Conservation (phyloP, 2,329 filamentous ascomycete genomes). For the Cercospora janseana region DNA sequence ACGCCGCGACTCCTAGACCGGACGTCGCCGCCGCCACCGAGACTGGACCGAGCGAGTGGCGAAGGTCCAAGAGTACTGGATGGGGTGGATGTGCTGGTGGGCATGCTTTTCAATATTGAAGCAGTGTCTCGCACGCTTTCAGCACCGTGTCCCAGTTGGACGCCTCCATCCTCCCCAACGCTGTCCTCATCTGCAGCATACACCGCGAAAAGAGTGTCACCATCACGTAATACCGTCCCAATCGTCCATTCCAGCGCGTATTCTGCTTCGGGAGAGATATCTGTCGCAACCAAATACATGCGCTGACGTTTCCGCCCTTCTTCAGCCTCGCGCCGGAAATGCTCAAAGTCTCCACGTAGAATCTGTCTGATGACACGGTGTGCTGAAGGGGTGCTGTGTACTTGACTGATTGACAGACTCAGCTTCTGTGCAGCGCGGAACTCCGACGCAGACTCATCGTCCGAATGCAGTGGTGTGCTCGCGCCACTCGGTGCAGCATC, state of each 20-base stretch:
- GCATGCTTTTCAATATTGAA: slow-evolving; percentile 65
- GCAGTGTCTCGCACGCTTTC: slow-evolving; percentile 75
- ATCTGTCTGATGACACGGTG: slow-evolving; percentile 86
- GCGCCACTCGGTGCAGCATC: slow-evolving; percentile 63
- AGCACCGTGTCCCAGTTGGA: slow-evolving; percentile 67
- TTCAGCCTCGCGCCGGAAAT: slow-evolving; percentile 73
- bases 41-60: slow-evolving; percentile 29
- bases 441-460: slow-evolving; percentile 78
- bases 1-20: slow-evolving; percentile 38
- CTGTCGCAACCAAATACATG: slow-evolving; percentile 93
- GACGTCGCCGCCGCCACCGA: slow-evolving; percentile 20
- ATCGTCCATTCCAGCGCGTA: slow-evolving; percentile 98
- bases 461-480: slow-evolving; percentile 70
- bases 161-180: slow-evolving; percentile 47
- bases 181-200: slow-evolving; percentile 89
- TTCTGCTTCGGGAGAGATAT: slow-evolving; percentile 88
- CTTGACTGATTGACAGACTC: slow-evolving; percentile 73
- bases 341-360: slow-evolving; percentile 78
- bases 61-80: slow-evolving; percentile 34
- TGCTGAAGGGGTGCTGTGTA: slow-evolving; percentile 70
- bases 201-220: slow-evolving; percentile 88
- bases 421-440: slow-evolving; percentile 86
- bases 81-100: slow-evolving; percentile 38
- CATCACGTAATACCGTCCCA: slow-evolving; percentile 88
- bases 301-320: slow-evolving; percentile 75